Percentiles rank a stretch among this genome's conserved stretches.
These are phyloP conservation scores for Mucuna pruriens DNA, from an alignment of 306 rosid genomes.

Conservation along the genomic window DNA sequence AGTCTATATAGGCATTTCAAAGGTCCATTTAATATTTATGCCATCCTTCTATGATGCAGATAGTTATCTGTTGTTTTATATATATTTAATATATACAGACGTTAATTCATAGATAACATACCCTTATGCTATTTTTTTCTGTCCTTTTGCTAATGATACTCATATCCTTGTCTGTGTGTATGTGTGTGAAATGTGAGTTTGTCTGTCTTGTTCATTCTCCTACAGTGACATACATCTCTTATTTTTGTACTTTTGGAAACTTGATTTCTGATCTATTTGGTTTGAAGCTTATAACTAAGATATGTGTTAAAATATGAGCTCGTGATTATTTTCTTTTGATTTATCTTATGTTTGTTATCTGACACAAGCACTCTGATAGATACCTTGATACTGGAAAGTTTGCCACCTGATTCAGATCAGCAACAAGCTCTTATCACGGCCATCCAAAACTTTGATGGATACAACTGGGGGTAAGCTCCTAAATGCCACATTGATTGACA, in stretches of 20 bases:
- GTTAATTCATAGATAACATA: not conserved
- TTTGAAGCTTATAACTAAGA: conserved; percentile 20
- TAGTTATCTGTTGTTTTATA: not conserved
- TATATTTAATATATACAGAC: not conserved
- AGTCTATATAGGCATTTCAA: not conserved
- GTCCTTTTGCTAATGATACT: not conserved
- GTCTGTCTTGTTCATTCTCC: conserved; percentile 1
- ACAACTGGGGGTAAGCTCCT: conserved; percentile 91
- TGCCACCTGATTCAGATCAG: conserved; percentile 88
- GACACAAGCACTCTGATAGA: conserved; percentile 59
- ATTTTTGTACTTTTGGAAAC: too few species aligned
- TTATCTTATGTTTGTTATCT: conserved; percentile 28
- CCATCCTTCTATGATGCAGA: conserved; percentile 4
- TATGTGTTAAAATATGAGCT: conserved; percentile 7
- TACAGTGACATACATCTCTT: not conserved
- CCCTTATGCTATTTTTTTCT: not conserved
- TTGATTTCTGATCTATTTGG: conserved; percentile 17
- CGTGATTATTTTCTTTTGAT: conserved; percentile 16
- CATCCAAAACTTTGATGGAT: conserved; percentile 79
- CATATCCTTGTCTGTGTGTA: not conserved
- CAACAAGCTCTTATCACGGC: conserved; percentile 86
- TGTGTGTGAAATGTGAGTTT: not conserved
- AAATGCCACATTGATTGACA: conserved; percentile 1
- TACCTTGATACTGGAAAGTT: conserved; percentile 63
- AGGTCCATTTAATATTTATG: too few species aligned